Conservation (phyloP, 192 early-diverging fungal species). For the Oehlia diaphana region DNA sequence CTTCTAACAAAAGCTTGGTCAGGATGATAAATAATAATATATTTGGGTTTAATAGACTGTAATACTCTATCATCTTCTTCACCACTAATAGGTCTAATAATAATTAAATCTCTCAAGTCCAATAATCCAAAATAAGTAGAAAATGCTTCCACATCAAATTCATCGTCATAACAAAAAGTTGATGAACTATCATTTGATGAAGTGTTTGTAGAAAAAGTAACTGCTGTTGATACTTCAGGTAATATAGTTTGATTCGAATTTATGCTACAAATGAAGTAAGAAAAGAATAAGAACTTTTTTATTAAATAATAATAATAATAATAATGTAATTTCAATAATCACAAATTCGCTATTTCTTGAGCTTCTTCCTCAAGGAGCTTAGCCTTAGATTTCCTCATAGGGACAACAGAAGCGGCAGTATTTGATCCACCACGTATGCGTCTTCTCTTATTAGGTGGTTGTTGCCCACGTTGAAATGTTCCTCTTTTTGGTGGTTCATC, state of each 20-base stretch:
- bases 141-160: slow-evolving; percentile 45
- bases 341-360: slow-evolving; percentile 46
- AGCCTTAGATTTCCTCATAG: neutral
- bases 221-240: neutral
- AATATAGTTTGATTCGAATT: neutral
- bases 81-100: slow-evolving; percentile 58
- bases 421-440: slow-evolving; percentile 40
- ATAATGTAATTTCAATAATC: slow-evolving; percentile 8
- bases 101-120: slow-evolving; percentile 45
- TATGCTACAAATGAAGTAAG: neutral
- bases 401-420: slow-evolving; percentile 25
- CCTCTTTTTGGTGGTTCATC: neutral
- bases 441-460: slow-evolving; percentile 50
- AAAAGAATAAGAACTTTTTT: neutral
- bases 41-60: slow-evolving; percentile 67
- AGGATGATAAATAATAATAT: slow-evolving; percentile 91
- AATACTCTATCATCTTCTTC: slow-evolving; percentile 69
- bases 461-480: slow-evolving; percentile 23
- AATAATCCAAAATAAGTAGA: slow-evolving; percentile 50
- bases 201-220: neutral
- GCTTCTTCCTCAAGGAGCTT: slow-evolving; percentile 37
- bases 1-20: slow-evolving; percentile 84
- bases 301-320: neutral
- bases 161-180: slow-evolving; percentile 39
- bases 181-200: neutral